Base-by-base conservation (phyloP, 805 yeast species). In the Saturnispora galanensis region DNA sequence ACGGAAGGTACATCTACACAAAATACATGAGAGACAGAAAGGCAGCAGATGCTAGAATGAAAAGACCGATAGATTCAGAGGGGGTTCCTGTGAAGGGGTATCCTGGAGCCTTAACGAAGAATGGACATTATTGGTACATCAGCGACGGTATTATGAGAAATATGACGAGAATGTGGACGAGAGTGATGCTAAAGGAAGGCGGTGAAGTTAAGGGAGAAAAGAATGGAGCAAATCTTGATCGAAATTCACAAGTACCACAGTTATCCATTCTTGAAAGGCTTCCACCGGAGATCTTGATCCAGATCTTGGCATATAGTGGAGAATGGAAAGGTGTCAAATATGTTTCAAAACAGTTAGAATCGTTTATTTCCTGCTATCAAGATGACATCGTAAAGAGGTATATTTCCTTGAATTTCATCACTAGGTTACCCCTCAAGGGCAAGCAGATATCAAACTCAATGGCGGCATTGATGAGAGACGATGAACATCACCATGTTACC, bases 201-300 rank as follows among this genome's bases (percentile, higher is more conserved):
- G 17, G 21, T 13, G 13, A 17, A 37, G 8, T 21, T 21, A 21
- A 21, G 8, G 26, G 8, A 21, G 26, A 21, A 21, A 21, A 21
- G 26, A 21, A 21, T 21, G 26, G 26, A 5, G 26, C 26, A 5
- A 21, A 21, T 21, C 5, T 21, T 21, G 26, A 21, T 8, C 26
- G 26, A 21, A 21, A 21, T 21, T 21, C 26, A 21, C 26, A 21
- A 5, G 26, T 21, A 2, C 26, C 26, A 6, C 26, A 21, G 26
- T 21, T 21, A 11, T 32, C 45, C 33, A 32, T 28, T 10, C 18
- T 47, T 8, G 30, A 39, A 9, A 16, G 21, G 13, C 39, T 52
- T 10, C 54, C 54, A 7, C 44, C 46, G 9, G 54, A 52, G 16
- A 37, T 52, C 8, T 35, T 50, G 5, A 41, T 52, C 8, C 42